A percentile compares a stretch with the other conserved stretches of the same genome.
Evolutionary conservation across 2,329 filamentous ascomycete species (phyloP).

Genomic region (Neoascochyta sp.): DNA sequence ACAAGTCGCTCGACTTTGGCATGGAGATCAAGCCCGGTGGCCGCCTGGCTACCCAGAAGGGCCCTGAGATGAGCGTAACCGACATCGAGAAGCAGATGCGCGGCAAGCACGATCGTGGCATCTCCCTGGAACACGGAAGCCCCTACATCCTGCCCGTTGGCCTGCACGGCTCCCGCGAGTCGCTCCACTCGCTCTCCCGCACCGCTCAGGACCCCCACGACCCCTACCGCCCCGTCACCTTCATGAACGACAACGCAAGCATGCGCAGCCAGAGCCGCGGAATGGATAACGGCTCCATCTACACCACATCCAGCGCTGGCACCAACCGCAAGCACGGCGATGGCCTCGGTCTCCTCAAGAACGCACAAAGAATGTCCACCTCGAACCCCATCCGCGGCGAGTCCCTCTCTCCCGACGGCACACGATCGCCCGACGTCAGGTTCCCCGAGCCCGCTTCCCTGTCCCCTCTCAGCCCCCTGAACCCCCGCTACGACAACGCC

Average conservation of each 20-base stretch:
- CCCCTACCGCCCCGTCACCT: constrained; percentile 69
- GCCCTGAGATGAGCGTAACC: constrained; percentile 58
- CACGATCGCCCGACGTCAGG: constrained; percentile 31
- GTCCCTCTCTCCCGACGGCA: constrained; percentile 34
- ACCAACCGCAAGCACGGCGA: constrained; percentile 50
- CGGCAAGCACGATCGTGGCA: constrained; percentile 43
- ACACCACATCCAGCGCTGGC: constrained; percentile 49
- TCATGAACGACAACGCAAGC: constrained; percentile 48
- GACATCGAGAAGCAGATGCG: constrained; percentile 42
- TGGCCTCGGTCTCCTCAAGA: constrained; percentile 51
- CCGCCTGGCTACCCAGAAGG: constrained; percentile 33
- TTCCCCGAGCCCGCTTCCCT: constrained; percentile 31
- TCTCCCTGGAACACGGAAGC: constrained; percentile 65
- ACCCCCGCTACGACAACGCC: constrained; percentile 21
- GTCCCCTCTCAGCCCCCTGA: constrained; percentile 28
- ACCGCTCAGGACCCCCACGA: constrained; percentile 73
- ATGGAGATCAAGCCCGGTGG: constrained; percentile 55
- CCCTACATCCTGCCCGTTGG: constrained; percentile 92
- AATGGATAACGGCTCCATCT: constrained; percentile 48
- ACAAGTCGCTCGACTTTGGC: constrained; percentile 91
- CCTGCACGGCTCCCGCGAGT: constrained; percentile 75
- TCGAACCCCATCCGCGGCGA: constrained; percentile 47
- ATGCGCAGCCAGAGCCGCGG: constrained; percentile 31
- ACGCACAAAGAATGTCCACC: constrained; percentile 57
- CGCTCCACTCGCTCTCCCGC: constrained; percentile 78